phyloP scores from a whole-genome alignment of 1,284 basidiomycete species.

The Pseudozyma sp. region DNA sequence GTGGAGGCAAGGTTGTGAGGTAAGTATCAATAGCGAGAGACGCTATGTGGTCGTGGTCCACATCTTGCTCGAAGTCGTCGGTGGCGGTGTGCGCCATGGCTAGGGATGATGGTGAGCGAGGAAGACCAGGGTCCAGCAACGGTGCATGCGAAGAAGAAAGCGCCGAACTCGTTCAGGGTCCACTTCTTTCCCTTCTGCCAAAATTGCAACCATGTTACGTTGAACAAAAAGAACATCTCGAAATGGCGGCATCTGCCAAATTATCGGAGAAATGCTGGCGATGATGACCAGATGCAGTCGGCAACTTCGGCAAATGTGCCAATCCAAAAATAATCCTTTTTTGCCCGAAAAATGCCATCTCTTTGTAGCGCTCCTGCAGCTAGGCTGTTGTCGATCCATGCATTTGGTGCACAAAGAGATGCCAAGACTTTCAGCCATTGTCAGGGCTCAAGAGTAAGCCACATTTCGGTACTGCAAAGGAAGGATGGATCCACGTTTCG shows the following conservation, averaged over 20 bases:
- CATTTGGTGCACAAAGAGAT: not conserved
- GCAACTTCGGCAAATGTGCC: not conserved
- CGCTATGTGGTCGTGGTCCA: slow-evolving; percentile 40
- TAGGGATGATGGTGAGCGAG: too few relatives aligned
- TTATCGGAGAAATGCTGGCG: not conserved
- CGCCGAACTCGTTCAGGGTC: not conserved
- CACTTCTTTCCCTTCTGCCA: not conserved
- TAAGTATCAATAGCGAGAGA: slow-evolving; percentile 20
- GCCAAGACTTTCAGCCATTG: not conserved
- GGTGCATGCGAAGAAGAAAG: not conserved
- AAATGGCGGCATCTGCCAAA: not conserved
- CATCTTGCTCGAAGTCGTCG: not conserved
- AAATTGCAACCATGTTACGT: not conserved
- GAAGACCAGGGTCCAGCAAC: too few relatives aligned
- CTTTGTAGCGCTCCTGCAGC: too few relatives aligned
- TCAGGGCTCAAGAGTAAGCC: too few relatives aligned
- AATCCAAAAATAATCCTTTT: too few relatives aligned
- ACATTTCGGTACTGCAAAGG: too few relatives aligned
- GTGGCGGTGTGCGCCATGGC: not conserved
- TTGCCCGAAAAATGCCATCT: too few relatives aligned
- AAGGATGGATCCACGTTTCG: too few relatives aligned
- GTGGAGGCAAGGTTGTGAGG: slow-evolving; percentile 23
- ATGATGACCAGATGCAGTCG: slow-evolving; percentile 11
- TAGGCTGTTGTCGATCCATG: not conserved
- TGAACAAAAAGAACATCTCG: too few relatives aligned